phyloP scores from a whole-genome alignment of 495 filamentous ascomycete genomes.

The Cercophora sp. region DNA sequence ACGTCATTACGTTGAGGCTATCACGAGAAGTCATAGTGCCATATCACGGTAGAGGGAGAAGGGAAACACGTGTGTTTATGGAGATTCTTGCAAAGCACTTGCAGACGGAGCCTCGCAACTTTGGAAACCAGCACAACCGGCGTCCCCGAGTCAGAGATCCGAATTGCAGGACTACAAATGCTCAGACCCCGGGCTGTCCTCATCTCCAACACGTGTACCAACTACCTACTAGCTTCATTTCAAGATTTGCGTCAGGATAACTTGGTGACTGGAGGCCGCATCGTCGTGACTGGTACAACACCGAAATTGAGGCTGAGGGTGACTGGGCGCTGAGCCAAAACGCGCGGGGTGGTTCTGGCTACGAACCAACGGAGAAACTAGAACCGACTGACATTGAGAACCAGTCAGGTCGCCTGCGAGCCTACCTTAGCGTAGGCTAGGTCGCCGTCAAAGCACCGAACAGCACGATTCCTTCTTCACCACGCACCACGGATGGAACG shows the following conservation, averaged over 20 bases:
- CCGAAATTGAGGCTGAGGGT: no score
- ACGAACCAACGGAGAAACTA: background rate
- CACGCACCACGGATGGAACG: constrained; percentile 18
- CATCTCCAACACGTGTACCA: constrained; percentile 3
- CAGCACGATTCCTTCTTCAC: constrained; percentile 18
- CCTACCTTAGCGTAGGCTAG: no score
- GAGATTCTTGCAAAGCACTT: background rate
- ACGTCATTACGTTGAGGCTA: constrained; percentile 1
- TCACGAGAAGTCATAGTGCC: background rate
- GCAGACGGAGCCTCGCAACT: background rate
- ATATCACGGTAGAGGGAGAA: background rate
- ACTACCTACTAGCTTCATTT: background rate
- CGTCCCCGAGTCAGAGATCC: no score
- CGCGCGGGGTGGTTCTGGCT: background rate
- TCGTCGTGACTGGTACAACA: no score
- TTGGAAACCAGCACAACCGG: background rate
- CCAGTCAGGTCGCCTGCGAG: background rate
- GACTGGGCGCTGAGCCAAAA: background rate
- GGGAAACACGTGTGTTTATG: background rate
- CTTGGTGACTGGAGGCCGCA: no score
- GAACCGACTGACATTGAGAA: background rate
- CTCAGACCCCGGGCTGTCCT: background rate
- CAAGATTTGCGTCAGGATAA: background rate
- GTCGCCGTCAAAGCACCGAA: background rate
- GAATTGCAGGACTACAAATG: background rate